Evolutionary conservation across 805 yeast species (phyloP), one percentile per base, ranked within the genome.

Genomic region (Grigorovia jiainica): DNA sequence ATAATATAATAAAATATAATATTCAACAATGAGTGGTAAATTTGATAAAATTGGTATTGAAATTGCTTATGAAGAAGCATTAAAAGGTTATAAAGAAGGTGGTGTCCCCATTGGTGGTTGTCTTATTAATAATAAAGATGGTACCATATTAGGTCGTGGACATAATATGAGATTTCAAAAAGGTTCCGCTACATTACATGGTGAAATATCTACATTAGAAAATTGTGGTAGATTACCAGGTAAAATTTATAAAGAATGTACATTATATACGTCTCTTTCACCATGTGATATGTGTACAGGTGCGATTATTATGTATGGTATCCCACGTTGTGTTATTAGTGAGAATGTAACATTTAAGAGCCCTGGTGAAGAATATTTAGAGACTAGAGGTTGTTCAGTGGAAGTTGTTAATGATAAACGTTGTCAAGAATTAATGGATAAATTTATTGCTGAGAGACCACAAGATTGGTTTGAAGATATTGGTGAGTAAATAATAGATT

Each of bases 281-380:
- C 97, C 97, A 3, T 90, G 97, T 61, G 73, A 79, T 51, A 90
- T 90, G 97, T 90, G 97, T 61, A 76, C 92, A 4, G 97, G 97
- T 17, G 95, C 97, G 5, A 83, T 90, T 48, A 55, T 90, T 40
- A 69, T 90, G 71, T 90, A 87, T 65, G 95, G 95, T 33, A 73
- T 90, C 51, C 79, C 81, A 54, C 72, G 97, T 48, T 82, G 86
- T 34, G 97, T 90, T 0, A 54, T 87, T 61, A 96, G 96, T 24
- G 98, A 90, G 60, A 87, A 87, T 63, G 75, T 65, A 42, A 90
- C 82, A 24, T 90, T 83, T 52, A 51, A 71, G 27, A 96, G 97
- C 10, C 57, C 58, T 5, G 95, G 85, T 21, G 97, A 90, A 60
- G 82, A 79, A 34, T 78, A 78, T 60, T 69, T 90, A 53, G 58